Evolutionary conservation across 2,329 filamentous ascomycete species (phyloP), one percentile per base, ranked within the genome.

Genomic region (Tolypocladium album): DNA sequence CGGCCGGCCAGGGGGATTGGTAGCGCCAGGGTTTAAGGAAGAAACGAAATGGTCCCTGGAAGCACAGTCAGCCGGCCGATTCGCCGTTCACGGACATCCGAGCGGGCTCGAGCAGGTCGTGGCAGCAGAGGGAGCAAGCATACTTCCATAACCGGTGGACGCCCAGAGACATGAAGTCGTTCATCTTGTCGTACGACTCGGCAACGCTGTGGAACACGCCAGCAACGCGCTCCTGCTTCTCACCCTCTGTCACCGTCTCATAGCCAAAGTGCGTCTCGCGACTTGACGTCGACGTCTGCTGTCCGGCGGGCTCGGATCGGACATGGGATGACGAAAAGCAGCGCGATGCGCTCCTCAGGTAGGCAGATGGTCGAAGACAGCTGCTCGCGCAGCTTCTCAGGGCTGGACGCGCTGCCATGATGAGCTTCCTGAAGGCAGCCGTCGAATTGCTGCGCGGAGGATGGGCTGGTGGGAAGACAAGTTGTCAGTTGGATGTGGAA

Each of bases 111-210:
- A 15, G 31, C 15, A 20, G 20, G 40, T 24, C 22, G 22, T 47
- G 8, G 40, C 22, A 22, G 43, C 43, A 22, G 31, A 12, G 22
- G 50, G 31, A 36, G 34, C 34, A 36, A 31, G 50, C 81, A 57
- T 67, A 84, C 84, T 88, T 99, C 94, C 94, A 99, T 43, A 99
- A 79, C 52, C 94, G 89, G 75, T 99, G 94, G 76, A 96, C 92
- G 59, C 94, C 94, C 56, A 99, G 84, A 9, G 94, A 97, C 94
- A 99, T 99, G 66, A 97, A 83, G 74, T 99, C 94, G 78, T 99
- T 99, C 94, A 99, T 99, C 63, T 88, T 88, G 75, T 99, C 94
- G 77, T 99, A 99, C 22, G 89, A 91, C 64, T 90, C 87, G 66
- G 94, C 94, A 47, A 99, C 94, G 66, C 89, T 97, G 74, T 90